Percentiles rank a stretch among this genome's conserved stretches.
Conservation (phyloP, 2,329 filamentous ascomycete species). For the Cercospora sp. region DNA sequence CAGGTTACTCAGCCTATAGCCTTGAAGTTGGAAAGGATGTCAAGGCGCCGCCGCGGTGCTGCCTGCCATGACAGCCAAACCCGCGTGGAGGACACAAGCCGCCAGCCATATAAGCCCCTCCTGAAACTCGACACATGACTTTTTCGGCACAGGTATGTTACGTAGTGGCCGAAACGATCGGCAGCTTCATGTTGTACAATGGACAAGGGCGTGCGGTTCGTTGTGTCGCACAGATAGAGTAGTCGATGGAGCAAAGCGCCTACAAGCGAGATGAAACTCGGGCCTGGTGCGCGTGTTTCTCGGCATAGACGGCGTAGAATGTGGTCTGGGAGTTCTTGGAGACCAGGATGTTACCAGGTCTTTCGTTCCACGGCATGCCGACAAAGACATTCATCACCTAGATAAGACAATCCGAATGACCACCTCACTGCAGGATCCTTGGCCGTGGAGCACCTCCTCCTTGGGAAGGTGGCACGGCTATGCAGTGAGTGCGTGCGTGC, state of each 20-base stretch:
- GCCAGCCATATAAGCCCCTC: neutral
- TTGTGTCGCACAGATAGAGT: constrained; percentile 11
- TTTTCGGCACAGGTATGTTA: neutral
- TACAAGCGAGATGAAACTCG: constrained; percentile 14
- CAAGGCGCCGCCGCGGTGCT: neutral
- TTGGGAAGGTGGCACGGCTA: constrained; percentile 10
- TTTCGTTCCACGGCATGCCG: neutral
- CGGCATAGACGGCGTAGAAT: neutral
- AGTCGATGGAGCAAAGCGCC: neutral
- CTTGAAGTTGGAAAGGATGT: neutral
- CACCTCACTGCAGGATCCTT: constrained; percentile 1
- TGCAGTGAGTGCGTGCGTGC: constrained; percentile 2
- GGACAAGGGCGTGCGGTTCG: neutral
- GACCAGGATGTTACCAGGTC: neutral
- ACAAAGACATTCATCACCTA: constrained; percentile 7
- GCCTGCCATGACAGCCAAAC: neutral
- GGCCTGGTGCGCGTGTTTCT: neutral
- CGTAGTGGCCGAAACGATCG: neutral
- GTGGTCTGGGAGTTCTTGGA: neutral
- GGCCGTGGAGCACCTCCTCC: constrained; percentile 2
- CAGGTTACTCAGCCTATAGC: neutral
- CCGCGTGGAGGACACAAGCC: neutral
- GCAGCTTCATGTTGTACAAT: neutral
- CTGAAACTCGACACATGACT: neutral
- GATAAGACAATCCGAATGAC: constrained; percentile 4